Evolutionary conservation across 306 rosid genomes (phyloP).

Genomic region (Corylus heterophylla): DNA sequence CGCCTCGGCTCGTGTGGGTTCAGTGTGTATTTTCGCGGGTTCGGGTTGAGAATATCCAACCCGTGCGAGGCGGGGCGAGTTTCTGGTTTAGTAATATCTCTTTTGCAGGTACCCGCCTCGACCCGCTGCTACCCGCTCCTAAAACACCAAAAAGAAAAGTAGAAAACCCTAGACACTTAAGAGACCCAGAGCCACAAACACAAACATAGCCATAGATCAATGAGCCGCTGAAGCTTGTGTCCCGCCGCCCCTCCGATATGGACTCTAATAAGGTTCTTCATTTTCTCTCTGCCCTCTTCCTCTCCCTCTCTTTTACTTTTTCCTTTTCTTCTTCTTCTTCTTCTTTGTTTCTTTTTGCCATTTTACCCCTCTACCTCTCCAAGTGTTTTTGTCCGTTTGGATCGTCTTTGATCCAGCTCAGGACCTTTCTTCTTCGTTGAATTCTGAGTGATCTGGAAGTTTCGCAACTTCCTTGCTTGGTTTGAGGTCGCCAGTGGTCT

Average conservation of each 20-base stretch:
- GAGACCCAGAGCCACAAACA: too few species aligned
- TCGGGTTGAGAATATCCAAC: too few species aligned
- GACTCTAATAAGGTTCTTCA: conserved; percentile 65
- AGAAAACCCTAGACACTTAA: too few species aligned
- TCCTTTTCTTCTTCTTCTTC: neutral
- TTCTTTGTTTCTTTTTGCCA: neutral
- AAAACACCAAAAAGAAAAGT: too few species aligned
- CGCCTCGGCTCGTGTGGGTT: too few species aligned
- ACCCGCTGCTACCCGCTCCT: too few species aligned
- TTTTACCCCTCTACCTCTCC: conserved; percentile 6
- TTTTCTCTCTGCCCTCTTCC: too few species aligned
- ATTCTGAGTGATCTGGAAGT: conserved; percentile 53
- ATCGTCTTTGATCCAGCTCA: conserved; percentile 57
- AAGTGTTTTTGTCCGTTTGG: conserved; percentile 18
- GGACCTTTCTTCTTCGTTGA: conserved; percentile 28
- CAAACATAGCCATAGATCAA: conserved; percentile 36
- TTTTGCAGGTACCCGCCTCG: too few species aligned
- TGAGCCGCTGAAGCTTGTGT: conserved; percentile 40
- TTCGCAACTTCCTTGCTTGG: conserved; percentile 14
- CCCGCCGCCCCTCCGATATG: conserved; percentile 55
- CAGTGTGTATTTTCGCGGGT: too few species aligned
- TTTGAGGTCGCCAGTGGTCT: conserved; percentile 34
- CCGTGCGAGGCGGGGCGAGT: too few species aligned
- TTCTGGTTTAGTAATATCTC: too few species aligned
- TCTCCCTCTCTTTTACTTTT: conserved; percentile 10